These are phyloP conservation scores for Leucoagaricus sp. DNA, from an alignment of 1,284 basidiomycete genomes.

Conservation along the genomic window DNA sequence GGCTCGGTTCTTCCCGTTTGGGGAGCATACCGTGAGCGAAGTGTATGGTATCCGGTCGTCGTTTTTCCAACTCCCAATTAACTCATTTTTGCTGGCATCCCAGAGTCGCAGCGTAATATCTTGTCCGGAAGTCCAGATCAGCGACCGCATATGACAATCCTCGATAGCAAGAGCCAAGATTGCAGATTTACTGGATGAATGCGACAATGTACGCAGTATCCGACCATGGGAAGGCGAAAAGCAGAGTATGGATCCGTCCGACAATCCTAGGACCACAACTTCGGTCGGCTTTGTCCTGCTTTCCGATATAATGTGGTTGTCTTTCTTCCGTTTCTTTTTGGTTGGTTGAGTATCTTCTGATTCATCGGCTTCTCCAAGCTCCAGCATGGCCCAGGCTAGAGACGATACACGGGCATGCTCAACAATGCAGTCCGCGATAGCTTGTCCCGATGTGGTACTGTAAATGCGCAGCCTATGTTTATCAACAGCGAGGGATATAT, in stretches of 20 bases:
- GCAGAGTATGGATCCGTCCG: conserved; percentile 54
- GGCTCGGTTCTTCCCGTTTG: conserved; percentile 34
- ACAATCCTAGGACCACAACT: conserved; percentile 56
- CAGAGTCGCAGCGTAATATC: conserved; percentile 60
- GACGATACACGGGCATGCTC: conserved; percentile 58
- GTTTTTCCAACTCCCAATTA: conserved; percentile 51
- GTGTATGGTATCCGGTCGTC: conserved; percentile 61
- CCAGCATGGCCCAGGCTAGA: conserved; percentile 52
- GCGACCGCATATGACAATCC: conserved; percentile 26
- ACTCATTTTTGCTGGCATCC: conserved; percentile 51
- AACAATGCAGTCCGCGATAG: conserved; percentile 59
- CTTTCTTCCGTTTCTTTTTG: conserved; percentile 53
- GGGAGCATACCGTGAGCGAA: conserved; percentile 46
- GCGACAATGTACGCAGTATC: conserved; percentile 54
- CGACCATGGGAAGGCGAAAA: conserved; percentile 62
- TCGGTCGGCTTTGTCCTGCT: conserved; percentile 31
- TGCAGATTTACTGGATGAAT: conserved; percentile 52
- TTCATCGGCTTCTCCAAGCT: conserved; percentile 29
- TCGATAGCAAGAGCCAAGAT: conserved; percentile 49
- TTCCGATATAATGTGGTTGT: conserved; percentile 33
- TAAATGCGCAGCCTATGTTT: conserved; percentile 75
- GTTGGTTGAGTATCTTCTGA: conserved; percentile 31
- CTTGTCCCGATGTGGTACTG: conserved; percentile 54
- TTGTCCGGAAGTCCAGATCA: conserved; percentile 58
- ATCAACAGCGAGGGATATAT: conserved; percentile 70